Base-by-base conservation (phyloP, 1,284 basidiomycete species). In the Apiotrichum gracile region DNA sequence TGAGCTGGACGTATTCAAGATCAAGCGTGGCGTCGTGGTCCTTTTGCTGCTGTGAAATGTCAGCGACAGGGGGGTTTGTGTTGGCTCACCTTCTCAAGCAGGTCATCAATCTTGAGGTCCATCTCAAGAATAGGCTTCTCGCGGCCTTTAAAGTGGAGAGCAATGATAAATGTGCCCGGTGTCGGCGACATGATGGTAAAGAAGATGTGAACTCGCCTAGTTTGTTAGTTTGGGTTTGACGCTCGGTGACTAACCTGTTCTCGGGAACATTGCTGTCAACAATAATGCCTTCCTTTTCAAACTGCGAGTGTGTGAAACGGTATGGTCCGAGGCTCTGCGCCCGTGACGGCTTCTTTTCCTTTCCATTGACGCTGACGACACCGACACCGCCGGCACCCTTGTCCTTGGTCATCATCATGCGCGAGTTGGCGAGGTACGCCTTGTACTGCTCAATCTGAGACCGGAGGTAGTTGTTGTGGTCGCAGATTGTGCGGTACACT, bases 281-380 rank as follows among this genome's bases (percentile, higher is more conserved):
- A 66, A 99, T 97, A 66, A 98, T 93, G n/a, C 92, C 92, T 76
- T 98, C 96, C 77, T 97, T 98, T 79, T 99, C 96, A 67, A 98
- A 79, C 75, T 98, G 96, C 33, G 88, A 87, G 73, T 98, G 94
- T 4, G 93, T 97, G 70, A 97, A 98, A 58, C 93, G 83, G 76
- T 96, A 97, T 16, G 94, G 94, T 3, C 94, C 94, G 47, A 96
- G 82, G 16, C 88, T 85, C 47, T 88, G 84, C n/a, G 85, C 81
- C 73, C 93, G 91, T 37, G 79, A 72, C 45, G 84, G 84, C 76
- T 96, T 97, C 81, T 91, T 91, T 80, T 98, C 96, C 78, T 96
- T 97, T 43, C 94, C 96, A 44, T 91, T 91, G 33, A 98, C 90
- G 2, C 86, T 87, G 45, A 97, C 87, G 33, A 99, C 94, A 37